A percentile compares a stretch with the other conserved stretches of the same genome.
phyloP scores from a whole-genome alignment of 208 protist species.

The Leishmania mexicana region DNA sequence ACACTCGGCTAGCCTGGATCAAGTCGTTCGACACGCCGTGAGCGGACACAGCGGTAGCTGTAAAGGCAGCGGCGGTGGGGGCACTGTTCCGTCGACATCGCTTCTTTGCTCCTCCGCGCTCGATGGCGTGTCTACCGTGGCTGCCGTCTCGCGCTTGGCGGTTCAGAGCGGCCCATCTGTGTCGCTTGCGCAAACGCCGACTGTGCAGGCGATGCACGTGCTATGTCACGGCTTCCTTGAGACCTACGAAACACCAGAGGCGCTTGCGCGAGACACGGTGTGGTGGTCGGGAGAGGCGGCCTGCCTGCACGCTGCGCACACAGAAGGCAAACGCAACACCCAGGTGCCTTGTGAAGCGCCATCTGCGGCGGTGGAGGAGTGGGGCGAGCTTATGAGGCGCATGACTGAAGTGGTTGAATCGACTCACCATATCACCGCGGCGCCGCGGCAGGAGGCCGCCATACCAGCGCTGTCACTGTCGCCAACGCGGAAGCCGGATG shows the following conservation, averaged over 20 bases:
- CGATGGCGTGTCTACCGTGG: not conserved
- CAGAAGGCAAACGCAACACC: not conserved
- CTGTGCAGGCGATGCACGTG: constrained; percentile 13
- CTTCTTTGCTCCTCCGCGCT: constrained; percentile 1
- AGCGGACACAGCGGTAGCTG: not conserved
- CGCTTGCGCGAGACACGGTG: constrained; percentile 23
- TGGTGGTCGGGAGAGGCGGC: constrained; percentile 22
- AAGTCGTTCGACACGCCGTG: constrained; percentile 18
- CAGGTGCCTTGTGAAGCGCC: not conserved
- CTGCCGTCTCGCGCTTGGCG: constrained; percentile 10
- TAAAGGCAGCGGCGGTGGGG: not conserved
- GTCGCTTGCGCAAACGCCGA: constrained; percentile 9
- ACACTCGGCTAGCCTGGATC: constrained; percentile 16
- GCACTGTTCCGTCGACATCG: not conserved
- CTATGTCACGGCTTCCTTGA: constrained; percentile 25
- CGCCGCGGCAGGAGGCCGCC: not conserved
- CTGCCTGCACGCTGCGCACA: constrained; percentile 7
- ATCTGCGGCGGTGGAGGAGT: not conserved
- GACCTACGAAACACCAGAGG: constrained; percentile 15
- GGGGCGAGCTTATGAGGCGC: constrained; percentile 15
- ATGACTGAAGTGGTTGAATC: constrained; percentile 12
- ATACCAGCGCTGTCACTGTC: not conserved
- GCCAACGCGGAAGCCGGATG: not conserved
- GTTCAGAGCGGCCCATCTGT: not conserved
- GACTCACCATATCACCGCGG: constrained; percentile 16